These are phyloP conservation scores for Phaeosphaeria sp. DNA, from an alignment of 2,329 filamentous ascomycete species.

Conservation along the genomic window DNA sequence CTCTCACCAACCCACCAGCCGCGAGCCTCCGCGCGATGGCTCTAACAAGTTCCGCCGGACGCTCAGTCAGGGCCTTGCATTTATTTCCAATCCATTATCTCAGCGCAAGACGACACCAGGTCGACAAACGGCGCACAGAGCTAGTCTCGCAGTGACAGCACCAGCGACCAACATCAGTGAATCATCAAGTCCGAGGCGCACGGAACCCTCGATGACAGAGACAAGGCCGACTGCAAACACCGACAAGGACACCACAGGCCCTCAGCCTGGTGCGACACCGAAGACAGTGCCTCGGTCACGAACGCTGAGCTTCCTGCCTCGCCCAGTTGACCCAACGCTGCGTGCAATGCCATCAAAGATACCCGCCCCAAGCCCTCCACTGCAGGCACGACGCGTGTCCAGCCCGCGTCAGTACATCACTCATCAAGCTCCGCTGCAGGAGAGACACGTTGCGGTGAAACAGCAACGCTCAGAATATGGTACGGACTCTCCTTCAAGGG, in stretches of 20 bases:
- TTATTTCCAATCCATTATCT: conserved; percentile 41
- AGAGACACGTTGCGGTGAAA: conserved; percentile 24
- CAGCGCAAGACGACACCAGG: conserved; percentile 34
- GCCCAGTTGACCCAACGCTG: conserved; percentile 19
- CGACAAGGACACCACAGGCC: background rate
- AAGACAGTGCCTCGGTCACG: conserved; percentile 35
- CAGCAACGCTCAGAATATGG: conserved; percentile 15
- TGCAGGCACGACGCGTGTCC: conserved; percentile 20
- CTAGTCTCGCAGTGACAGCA: conserved; percentile 16
- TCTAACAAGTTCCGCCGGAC: conserved; percentile 41
- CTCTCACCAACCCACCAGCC: conserved; percentile 14
- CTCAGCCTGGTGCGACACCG: conserved; percentile 21
- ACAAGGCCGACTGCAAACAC: conserved; percentile 1
- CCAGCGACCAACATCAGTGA: background rate
- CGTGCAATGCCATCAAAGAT: conserved; percentile 31
- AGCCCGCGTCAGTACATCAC: conserved; percentile 36
- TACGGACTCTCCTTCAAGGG: conserved; percentile 17
- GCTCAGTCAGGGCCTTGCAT: conserved; percentile 41
- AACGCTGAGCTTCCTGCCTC: conserved; percentile 44
- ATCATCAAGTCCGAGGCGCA: background rate
- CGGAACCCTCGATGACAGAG: background rate
- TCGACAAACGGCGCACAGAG: conserved; percentile 14
- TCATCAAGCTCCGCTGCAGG: conserved; percentile 19
- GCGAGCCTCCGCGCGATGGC: conserved; percentile 13
- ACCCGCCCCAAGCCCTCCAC: conserved; percentile 36